Percentiles rank a stretch among this genome's conserved stretches.
These are phyloP conservation scores for Epichloe brachyelytri DNA, from an alignment of 2,329 filamentous ascomycete genomes.

Conservation along the genomic window DNA sequence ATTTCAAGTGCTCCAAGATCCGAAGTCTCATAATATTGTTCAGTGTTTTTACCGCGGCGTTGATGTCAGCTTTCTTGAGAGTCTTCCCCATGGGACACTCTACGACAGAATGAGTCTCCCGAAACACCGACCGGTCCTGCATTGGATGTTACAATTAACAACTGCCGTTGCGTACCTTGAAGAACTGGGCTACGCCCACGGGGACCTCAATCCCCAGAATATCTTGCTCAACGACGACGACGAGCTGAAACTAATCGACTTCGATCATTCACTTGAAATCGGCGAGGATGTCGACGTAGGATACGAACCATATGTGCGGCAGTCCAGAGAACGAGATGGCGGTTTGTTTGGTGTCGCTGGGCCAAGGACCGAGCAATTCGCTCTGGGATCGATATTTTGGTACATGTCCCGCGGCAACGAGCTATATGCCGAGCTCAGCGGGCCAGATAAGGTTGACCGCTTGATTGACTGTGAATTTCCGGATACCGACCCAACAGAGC, in stretches of 20 bases:
- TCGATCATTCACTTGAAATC: constrained; percentile 7
- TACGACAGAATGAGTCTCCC: constrained; percentile 3
- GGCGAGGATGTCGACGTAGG: constrained; percentile 8
- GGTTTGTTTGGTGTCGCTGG: constrained; percentile 7
- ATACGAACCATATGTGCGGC: constrained; percentile 11
- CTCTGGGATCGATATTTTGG: constrained; percentile 11
- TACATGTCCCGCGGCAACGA: constrained; percentile 9
- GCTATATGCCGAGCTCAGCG: constrained; percentile 9
- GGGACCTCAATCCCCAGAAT: constrained; percentile 11
- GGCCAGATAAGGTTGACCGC: constrained; percentile 6
- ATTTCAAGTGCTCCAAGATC: constrained; percentile 7
- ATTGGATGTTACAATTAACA: constrained; percentile 9
- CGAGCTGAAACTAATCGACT: constrained; percentile 10
- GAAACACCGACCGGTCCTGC: constrained; percentile 3
- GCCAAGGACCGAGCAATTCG: constrained; percentile 9
- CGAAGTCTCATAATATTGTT: constrained; percentile 5
- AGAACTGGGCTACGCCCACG: constrained; percentile 8
- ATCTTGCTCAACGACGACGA: constrained; percentile 9
- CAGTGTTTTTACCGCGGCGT: constrained; percentile 5
- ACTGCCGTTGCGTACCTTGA: constrained; percentile 8
- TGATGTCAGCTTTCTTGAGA: constrained; percentile 10
- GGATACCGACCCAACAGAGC: constrained; percentile 2
- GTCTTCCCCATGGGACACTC: constrained; percentile 7
- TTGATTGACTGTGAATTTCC: constrained; percentile 8
- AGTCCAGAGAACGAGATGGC: constrained; percentile 2